Evolutionary conservation across 352 stramenopile species (phyloP), one percentile per base, ranked within the genome.

Genomic region (Phytophthora aleatoria): DNA sequence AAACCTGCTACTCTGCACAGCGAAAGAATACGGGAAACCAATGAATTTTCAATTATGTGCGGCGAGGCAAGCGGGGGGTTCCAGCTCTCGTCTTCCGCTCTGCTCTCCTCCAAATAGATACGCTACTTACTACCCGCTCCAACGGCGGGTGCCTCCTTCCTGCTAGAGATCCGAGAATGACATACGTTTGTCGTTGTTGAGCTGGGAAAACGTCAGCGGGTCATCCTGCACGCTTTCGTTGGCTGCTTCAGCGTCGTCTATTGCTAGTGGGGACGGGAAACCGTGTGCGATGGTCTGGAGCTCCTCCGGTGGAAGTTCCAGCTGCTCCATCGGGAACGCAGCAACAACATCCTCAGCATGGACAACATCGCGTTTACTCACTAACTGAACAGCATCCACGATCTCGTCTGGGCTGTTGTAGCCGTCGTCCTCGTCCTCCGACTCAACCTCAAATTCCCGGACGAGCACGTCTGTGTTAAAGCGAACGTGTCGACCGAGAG

Each of bases 361-460:
- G 12, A 81, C 54, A 57, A 70, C 69, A 48, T 75, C 73, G 16
- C 57, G 51, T 51, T 76, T 78, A 50, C 52, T 74, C 54, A 81
- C 66, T 45, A 81, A 51, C 39, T 81, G 58, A 9, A 81, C 65
- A 48, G 69, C 73, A 61, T 81, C 75, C 39, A 83, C 73, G 42
- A 81, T 81, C 31, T 78, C 70, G 28, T 82, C 76, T 30, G 64
- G 69, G 30, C 64, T 72, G 41, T 80, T 49, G 26, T 68, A 73
- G 12, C 58, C 66, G 9, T 81, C 74, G 16, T 77, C 74, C 33
- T 86, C 77, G 3, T 82, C 73, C 51, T 85, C 76, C 1, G 77
- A 85, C 64, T 80, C 71, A 36, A 86, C 77, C 28, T 91, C 82
- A 49, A 89, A 89, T 67, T 89, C 78, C 39, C 74, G 74, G 41